phyloP scores from a whole-genome alignment of 2,329 filamentous ascomycete species.

The Pezicula neosporulosa region DNA sequence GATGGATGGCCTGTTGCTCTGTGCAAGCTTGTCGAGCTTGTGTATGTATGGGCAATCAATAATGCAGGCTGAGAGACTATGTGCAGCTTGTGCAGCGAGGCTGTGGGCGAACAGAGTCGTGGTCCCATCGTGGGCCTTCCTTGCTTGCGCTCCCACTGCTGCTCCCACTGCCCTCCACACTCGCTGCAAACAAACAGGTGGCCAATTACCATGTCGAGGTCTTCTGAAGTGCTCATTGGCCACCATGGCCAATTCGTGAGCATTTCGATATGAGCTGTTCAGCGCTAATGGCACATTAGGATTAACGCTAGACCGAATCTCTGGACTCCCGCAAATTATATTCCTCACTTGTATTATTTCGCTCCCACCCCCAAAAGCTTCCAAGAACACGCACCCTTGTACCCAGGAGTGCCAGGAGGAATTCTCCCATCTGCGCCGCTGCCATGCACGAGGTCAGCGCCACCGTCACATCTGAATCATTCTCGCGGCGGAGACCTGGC shows the following conservation, averaged over 20 bases:
- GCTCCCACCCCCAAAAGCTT: background rate
- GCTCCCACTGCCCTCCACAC: background rate
- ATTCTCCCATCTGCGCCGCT: slow-evolving; percentile 1
- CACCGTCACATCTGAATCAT: slow-evolving; percentile 12
- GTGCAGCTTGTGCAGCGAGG: slow-evolving; percentile 23
- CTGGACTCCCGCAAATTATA: too few relatives aligned
- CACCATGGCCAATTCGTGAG: too few relatives aligned
- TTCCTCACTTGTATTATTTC: too few relatives aligned
- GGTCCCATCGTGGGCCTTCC: background rate
- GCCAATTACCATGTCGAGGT: background rate
- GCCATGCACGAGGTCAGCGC: slow-evolving; percentile 16
- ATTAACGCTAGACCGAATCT: too few relatives aligned
- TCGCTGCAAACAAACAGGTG: background rate
- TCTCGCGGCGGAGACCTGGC: slow-evolving; percentile 1
- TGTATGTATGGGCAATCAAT: too few relatives aligned
- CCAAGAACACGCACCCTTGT: background rate
- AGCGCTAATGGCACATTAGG: too few relatives aligned
- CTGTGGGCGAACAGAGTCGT: slow-evolving; percentile 12
- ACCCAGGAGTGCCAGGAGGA: background rate
- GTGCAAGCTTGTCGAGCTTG: too few relatives aligned
- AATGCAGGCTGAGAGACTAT: too few relatives aligned
- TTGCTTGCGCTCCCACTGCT: background rate
- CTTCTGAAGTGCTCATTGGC: too few relatives aligned
- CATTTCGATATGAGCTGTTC: too few relatives aligned
- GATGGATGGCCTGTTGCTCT: too few relatives aligned